Evolutionary conservation across 208 protist genomes (phyloP).

Genomic region (Acanthamoeba castellanii): DNA sequence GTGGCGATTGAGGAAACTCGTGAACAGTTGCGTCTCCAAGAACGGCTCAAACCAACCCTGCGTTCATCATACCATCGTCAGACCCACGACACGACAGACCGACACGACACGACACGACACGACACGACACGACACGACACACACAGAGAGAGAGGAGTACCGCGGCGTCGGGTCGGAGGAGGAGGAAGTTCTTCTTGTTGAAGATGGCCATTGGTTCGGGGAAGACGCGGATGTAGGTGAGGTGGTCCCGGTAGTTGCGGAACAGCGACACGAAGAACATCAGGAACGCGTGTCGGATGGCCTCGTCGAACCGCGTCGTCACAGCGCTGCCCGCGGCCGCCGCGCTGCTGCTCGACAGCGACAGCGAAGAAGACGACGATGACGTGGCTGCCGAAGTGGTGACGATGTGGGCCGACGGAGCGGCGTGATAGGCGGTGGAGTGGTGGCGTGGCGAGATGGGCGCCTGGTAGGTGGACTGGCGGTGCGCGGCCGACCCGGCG

Average conservation of each 20-base stretch:
- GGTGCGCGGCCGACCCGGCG: neutral
- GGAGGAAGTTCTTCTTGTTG: constrained; percentile 53
- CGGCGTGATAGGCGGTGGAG: neutral
- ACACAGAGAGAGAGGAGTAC: neutral
- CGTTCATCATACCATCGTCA: no score
- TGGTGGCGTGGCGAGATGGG: neutral
- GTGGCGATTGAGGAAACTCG: constrained; percentile 49
- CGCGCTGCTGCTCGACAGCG: neutral
- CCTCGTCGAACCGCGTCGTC: constrained; percentile 24
- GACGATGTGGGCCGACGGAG: neutral
- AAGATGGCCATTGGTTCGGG: constrained; percentile 59
- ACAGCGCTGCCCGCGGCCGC: neutral
- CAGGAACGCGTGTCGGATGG: constrained; percentile 48
- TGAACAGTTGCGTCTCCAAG: constrained; percentile 57
- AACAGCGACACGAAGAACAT: constrained; percentile 53
- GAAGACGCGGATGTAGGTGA: constrained; percentile 62
- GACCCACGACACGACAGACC: no score
- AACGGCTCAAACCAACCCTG: constrained; percentile 48
- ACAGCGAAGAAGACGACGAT: neutral
- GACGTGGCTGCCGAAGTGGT: neutral
- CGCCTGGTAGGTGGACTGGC: neutral
- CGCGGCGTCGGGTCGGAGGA: neutral
- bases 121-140: no score
- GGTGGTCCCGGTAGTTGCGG: constrained; percentile 50
- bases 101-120: no score